Conservation (phyloP, 805 yeast species). For the Metschnikowia amazonensis region DNA sequence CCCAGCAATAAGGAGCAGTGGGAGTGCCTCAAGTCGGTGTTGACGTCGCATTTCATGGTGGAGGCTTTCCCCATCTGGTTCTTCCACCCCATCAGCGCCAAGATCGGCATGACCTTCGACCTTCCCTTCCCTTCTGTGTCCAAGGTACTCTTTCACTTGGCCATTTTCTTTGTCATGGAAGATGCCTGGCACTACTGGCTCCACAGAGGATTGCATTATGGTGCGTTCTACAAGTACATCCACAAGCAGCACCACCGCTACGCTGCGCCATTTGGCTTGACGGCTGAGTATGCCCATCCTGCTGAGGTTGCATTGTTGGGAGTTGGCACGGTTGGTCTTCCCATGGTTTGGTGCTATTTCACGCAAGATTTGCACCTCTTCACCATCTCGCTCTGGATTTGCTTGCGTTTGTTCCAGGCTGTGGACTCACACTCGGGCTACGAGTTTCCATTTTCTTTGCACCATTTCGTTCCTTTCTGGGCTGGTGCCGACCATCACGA, state of each 20-base stretch:
- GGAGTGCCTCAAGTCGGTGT: slow-evolving; percentile 58
- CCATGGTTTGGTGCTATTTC: slow-evolving; percentile 49
- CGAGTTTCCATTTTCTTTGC: slow-evolving; percentile 60
- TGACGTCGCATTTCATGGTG: slow-evolving; percentile 53
- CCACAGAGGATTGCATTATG: slow-evolving; percentile 54
- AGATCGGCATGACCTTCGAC: slow-evolving; percentile 44
- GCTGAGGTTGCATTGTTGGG: slow-evolving; percentile 55
- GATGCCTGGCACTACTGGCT: slow-evolving; percentile 62
- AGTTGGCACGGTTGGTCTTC: slow-evolving; percentile 59
- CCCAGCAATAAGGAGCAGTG: slow-evolving; percentile 57
- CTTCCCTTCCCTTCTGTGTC: slow-evolving; percentile 51
- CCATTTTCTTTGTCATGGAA: slow-evolving; percentile 49
- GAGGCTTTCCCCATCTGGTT: slow-evolving; percentile 63
- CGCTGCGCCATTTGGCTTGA: slow-evolving; percentile 59
- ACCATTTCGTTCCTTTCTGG: slow-evolving; percentile 57
- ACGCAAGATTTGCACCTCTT: slow-evolving; percentile 48
- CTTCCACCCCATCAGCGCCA: slow-evolving; percentile 53
- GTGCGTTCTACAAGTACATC: slow-evolving; percentile 52
- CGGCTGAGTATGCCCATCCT: slow-evolving; percentile 63
- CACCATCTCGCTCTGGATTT: slow-evolving; percentile 52
- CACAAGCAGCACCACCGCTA: slow-evolving; percentile 60
- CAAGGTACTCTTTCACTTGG: slow-evolving; percentile 43
- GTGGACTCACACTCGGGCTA: slow-evolving; percentile 62
- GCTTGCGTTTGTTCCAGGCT: slow-evolving; percentile 52
- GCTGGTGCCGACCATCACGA: slow-evolving; percentile 66